A percentile compares a stretch with the other conserved stretches of the same genome.
Conservation (phyloP, 345 rosid species). For the Rubroshorea leprosula region DNA sequence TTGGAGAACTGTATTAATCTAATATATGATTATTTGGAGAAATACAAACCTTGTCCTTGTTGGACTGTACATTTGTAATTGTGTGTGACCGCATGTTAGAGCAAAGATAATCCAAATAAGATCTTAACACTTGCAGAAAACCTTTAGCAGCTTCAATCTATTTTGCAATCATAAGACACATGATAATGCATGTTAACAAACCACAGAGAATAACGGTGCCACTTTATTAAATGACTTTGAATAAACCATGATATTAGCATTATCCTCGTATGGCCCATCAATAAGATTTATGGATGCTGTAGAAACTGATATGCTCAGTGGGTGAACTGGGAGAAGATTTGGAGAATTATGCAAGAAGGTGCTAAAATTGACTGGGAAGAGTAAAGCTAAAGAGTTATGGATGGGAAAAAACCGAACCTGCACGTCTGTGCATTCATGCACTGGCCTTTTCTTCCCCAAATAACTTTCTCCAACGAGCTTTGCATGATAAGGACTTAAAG, state of each 20-base stretch:
- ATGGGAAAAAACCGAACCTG: constrained; percentile 46
- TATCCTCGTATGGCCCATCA: no score
- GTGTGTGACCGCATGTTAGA: constrained; percentile 89
- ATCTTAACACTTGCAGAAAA: constrained; percentile 60
- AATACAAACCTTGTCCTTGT: constrained; percentile 78
- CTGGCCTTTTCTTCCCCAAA: constrained; percentile 78
- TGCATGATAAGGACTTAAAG: constrained; percentile 68
- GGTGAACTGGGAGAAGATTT: no score
- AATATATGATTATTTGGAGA: neutral
- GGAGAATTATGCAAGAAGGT: no score
- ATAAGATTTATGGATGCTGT: no score
- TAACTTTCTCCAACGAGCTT: constrained; percentile 93
- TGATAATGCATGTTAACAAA: neutral
- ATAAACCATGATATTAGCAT: no score
- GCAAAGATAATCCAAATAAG: constrained; percentile 80
- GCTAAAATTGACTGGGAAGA: neutral
- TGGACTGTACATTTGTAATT: constrained; percentile 94
- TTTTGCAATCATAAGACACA: constrained; percentile 4
- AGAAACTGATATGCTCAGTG: no score
- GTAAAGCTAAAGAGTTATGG: neutral
- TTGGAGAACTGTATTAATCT: no score
- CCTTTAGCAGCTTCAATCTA: constrained; percentile 90
- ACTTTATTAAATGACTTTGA: no score
- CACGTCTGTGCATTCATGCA: constrained; percentile 76
- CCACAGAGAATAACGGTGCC: constrained; percentile 1